phyloP scores from a whole-genome alignment of 2,329 filamentous ascomycete genomes.

The Claviceps humidiphila region DNA sequence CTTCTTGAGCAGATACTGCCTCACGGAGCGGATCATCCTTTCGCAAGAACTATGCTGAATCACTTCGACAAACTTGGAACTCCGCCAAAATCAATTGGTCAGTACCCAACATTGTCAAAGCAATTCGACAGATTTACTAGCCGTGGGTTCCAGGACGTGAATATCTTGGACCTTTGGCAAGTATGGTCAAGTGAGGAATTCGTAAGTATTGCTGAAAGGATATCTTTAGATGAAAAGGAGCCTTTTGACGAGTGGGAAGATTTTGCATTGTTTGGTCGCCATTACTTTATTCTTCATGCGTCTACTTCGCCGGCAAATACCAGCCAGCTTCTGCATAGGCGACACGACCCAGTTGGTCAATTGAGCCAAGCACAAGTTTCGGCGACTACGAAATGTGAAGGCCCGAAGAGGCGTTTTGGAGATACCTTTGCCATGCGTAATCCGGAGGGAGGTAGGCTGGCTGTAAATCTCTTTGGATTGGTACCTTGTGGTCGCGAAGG shows the following conservation, averaged over 20 bases:
- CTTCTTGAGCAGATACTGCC: conserved; percentile 79
- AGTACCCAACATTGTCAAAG: conserved; percentile 51
- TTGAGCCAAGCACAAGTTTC: conserved; percentile 3
- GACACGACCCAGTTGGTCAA: neutral
- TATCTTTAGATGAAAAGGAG: conserved; percentile 55
- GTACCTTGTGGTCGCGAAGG: conserved; percentile 30
- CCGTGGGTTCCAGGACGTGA: conserved; percentile 53
- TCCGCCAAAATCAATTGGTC: conserved; percentile 58
- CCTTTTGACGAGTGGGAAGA: conserved; percentile 96
- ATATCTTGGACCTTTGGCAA: conserved; percentile 63
- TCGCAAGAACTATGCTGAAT: conserved; percentile 71
- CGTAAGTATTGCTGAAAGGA: conserved; percentile 45
- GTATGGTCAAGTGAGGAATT: conserved; percentile 63
- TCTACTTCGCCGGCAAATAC: neutral
- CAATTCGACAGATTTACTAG: conserved; percentile 56
- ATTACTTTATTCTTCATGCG: conserved; percentile 71
- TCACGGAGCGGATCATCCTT: conserved; percentile 64
- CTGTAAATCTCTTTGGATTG: conserved; percentile 30
- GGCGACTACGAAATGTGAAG: conserved; percentile 7
- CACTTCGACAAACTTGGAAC: conserved; percentile 75
- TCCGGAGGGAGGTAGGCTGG: conserved; percentile 28
- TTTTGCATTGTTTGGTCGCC: conserved; percentile 69
- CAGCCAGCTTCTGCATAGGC: too few species aligned
- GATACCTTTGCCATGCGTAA: conserved; percentile 32
- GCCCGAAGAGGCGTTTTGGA: conserved; percentile 44